phyloP scores from a whole-genome alignment of 768 basidiomycete genomes.

The Pisolithus orientalis region DNA sequence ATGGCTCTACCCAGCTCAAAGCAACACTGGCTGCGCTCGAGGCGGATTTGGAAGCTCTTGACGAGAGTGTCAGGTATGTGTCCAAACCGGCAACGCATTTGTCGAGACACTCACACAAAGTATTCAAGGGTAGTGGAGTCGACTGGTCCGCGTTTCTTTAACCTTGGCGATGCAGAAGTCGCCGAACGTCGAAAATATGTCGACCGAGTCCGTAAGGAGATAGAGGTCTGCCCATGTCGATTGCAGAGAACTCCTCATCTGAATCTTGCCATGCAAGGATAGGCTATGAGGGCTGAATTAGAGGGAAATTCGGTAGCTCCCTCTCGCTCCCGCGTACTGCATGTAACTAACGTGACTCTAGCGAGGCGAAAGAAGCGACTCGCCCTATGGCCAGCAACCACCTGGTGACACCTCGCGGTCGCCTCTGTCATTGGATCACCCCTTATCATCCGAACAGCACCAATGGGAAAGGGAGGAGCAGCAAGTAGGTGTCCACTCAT shows the following conservation, averaged over 20 bases:
- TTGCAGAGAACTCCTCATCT: conserved; percentile 4
- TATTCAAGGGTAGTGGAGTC: conserved; percentile 73
- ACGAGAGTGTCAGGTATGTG: conserved; percentile 82
- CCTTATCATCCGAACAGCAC: conserved; percentile 41
- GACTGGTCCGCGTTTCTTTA: conserved; percentile 78
- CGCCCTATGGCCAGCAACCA: conserved; percentile 12
- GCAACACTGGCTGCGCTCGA: conserved; percentile 73
- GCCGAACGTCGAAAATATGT: conserved; percentile 72
- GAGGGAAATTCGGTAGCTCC: conserved; percentile 20
- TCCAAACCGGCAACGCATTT: neutral
- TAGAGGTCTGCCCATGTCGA: conserved; percentile 55
- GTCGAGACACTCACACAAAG: conserved; percentile 1
- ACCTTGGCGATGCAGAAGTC: conserved; percentile 75
- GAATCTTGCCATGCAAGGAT: conserved; percentile 34
- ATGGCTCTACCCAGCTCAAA: conserved; percentile 45
- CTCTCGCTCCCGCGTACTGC: neutral
- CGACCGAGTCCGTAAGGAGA: conserved; percentile 61
- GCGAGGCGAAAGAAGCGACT: conserved; percentile 3
- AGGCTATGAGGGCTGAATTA: conserved; percentile 74
- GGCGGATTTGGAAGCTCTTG: conserved; percentile 88
- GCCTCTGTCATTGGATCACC: conserved; percentile 5
- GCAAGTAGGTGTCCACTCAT: conserved; percentile 42
- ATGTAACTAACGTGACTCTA: neutral
- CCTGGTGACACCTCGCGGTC: conserved; percentile 14
- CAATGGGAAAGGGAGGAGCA: conserved; percentile 86